Base-by-base conservation (phyloP, 2,329 filamentous ascomycete species). In the Blumeriella jaapii region DNA sequence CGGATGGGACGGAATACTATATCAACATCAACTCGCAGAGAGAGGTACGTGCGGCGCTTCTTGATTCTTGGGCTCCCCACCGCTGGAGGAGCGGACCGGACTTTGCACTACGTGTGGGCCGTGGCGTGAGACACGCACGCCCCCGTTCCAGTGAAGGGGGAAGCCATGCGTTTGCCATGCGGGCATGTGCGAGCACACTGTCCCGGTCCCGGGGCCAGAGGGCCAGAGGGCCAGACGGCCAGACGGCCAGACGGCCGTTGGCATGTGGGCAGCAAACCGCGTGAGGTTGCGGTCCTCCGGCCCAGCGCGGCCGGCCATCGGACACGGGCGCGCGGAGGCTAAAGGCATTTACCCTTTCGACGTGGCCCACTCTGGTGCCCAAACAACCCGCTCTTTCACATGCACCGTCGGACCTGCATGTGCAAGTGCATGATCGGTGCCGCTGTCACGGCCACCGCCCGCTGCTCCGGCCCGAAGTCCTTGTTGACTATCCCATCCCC, bases 21-120 rank as follows among this genome's bases (percentile, higher is more conserved):
- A 94, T 98, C 71, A 95, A 95, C 78, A 98, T 98, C 71, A 91
- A 95, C 76, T 96, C 91, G 46, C 87, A 94, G 58, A 83, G 91
- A 71, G 91, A 96, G 79, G 91, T 96, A 78, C 78, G 86, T 78
- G 35, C 20, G 23, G 33, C 44, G 41, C 40, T 43, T 30, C 31
- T n/a, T 20, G 29, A 18, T n/a, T 12, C 30, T 29, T 29, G 3
- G n/a, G n/a, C n/a, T n/a, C n/a, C n/a, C n/a, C n/a, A n/a, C n/a
- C n/a, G n/a, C n/a, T n/a, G n/a, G n/a, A n/a, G n/a, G n/a, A n/a
- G n/a, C n/a, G n/a, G n/a, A n/a, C n/a, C n/a, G n/a, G n/a, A n/a
- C n/a, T n/a, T n/a, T n/a, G n/a, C n/a, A n/a, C n/a, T n/a, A n/a
- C n/a, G n/a, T n/a, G n/a, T n/a, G n/a, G n/a, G n/a, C n/a, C n/a